Evolutionary conservation across 768 basidiomycete species (phyloP), one percentile per base, ranked within the genome.

Genomic region (Harrya chromipes): DNA sequence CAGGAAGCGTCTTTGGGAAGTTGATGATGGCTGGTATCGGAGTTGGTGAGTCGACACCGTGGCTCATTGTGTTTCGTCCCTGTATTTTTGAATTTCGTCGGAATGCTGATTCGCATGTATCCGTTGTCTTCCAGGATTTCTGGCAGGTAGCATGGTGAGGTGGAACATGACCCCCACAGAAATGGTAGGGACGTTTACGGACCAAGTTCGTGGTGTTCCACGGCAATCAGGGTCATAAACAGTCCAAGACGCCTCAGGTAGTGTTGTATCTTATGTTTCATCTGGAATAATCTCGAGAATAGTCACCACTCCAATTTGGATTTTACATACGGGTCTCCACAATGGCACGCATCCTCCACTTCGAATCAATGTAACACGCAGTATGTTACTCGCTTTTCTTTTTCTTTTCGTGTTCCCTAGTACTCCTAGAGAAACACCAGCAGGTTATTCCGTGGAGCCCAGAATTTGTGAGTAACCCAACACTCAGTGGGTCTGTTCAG

Each of bases 1-100:
- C 81, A 8, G 85, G 86, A 6, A 80, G 78, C 2, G 65, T 74
- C 4, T 60, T 74, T 23, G 84, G 85, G 49, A 88, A 86, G 63
- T 71, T 74, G 34, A 70, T 85, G 44, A 72, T 87, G 58, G 82
- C 74, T 5, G 82, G 80, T 3, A 53, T 87, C 4, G 87, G 87
- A 11, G 60, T 85, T 50, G 80, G 85, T 85, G 60, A 63, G 76
- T 64, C 29, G 17, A 31, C 29, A 16, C 34, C 29, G 37, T 51
- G 11, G 29, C 12, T 26, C 6, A 3, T 34, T 20, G 12, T 16
- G 24, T 44, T 33, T 21, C 14, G 3, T 40, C 11, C 21, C 21
- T 13, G 26, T 10, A 27, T 27, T 27, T 27, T 5, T 9, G 26
- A 27, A 27, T 29, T 29, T 29, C 12, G 29, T 31, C 17, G 2